A percentile compares a stretch with the other conserved stretches of the same genome.
Conservation (phyloP, 2,329 filamentous ascomycete species). For the Pyrenophora teres region DNA sequence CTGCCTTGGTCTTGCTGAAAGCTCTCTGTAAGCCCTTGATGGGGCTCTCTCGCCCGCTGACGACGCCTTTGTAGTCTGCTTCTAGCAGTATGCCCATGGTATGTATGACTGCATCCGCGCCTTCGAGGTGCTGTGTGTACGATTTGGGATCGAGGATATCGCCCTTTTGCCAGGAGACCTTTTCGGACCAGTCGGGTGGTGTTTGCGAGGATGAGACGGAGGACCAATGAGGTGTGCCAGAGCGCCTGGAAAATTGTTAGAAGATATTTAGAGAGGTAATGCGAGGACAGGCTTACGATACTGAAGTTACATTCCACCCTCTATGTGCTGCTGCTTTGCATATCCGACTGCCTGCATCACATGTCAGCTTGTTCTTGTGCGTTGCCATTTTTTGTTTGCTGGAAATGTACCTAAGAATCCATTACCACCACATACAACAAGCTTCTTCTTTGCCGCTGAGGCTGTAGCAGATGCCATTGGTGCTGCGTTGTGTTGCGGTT, state of each 20-base stretch:
- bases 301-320: conserved; percentile 90
- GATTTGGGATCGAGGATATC: conserved; percentile 83
- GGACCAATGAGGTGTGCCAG: conserved; percentile 86
- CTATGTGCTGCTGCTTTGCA: conserved; percentile 85
- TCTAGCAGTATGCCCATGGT: conserved; percentile 95
- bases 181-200: conserved; percentile 78
- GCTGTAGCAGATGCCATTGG: conserved; percentile 60
- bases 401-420: conserved; percentile 75
- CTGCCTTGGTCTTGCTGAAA: conserved; percentile 68
- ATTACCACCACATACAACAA: conserved; percentile 92
- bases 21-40: conserved; percentile 76
- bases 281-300: conserved; percentile 66
- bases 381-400: neutral
- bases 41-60: conserved; percentile 83
- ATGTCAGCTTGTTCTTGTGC: neutral
- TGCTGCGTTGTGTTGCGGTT: conserved; percentile 12
- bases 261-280: conserved; percentile 1
- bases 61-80: conserved; percentile 93
- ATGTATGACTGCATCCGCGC: conserved; percentile 86
- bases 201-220: conserved; percentile 71
- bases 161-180: conserved; percentile 84
- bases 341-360: conserved; percentile 69
- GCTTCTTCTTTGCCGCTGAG: conserved; percentile 68
- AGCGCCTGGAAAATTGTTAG: conserved; percentile 65
- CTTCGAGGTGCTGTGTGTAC: conserved; percentile 76